Evolutionary conservation across 2,329 filamentous ascomycete species (phyloP).

Genomic region (Colletotrichum caudatum): DNA sequence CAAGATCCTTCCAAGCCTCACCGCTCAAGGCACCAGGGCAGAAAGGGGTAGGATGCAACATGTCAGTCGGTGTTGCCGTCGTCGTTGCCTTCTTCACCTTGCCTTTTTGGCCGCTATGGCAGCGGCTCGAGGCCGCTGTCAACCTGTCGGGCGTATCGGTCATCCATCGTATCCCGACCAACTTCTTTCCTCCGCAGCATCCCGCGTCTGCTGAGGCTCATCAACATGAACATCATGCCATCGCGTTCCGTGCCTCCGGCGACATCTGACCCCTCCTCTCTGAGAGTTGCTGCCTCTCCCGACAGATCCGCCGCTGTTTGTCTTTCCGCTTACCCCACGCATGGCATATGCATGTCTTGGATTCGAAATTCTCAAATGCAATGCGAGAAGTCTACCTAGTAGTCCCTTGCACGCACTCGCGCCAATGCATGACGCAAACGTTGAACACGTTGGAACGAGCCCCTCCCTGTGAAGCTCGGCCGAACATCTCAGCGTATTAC

Average conservation of each 20-base stretch:
- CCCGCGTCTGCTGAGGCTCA: background rate
- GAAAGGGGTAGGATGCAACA: background rate
- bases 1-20: background rate
- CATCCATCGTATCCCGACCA: background rate
- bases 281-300: background rate
- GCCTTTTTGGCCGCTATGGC: background rate
- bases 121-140: slow-evolving; percentile 4
- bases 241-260: no score
- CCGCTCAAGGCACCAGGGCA: slow-evolving; percentile 6
- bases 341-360: slow-evolving; percentile 25
- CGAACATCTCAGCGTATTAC: slow-evolving; percentile 19
- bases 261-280: background rate
- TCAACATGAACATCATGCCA: background rate
- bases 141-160: no score
- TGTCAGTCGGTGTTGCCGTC: background rate
- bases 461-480: slow-evolving; percentile 19
- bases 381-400: no score
- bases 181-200: background rate
- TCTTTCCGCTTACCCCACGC: background rate
- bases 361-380: background rate
- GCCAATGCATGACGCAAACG: slow-evolving; percentile 27
- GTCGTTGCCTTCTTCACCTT: no score
- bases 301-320: background rate
- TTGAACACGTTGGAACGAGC: background rate
- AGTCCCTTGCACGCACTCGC: background rate